These are phyloP conservation scores for Castanea mollissima DNA, from an alignment of 306 rosid genomes.

Conservation along the genomic window DNA sequence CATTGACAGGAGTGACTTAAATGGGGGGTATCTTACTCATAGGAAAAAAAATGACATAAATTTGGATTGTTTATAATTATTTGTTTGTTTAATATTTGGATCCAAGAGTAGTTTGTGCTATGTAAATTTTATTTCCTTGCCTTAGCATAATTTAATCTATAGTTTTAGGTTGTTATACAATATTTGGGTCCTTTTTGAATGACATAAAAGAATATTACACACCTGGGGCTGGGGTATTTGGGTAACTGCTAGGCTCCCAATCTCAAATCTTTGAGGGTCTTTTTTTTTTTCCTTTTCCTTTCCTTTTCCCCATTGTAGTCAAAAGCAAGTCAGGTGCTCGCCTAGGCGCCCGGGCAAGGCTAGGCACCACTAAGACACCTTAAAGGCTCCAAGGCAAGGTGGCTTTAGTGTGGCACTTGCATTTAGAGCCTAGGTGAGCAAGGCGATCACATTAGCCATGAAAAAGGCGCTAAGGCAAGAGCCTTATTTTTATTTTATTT, in stretches of 20 bases:
- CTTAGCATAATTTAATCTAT: background rate
- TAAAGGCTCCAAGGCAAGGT: too few species aligned
- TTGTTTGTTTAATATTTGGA: background rate
- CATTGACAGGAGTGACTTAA: background rate
- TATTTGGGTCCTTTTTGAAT: background rate
- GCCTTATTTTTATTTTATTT: too few species aligned
- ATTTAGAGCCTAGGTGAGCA: too few species aligned
- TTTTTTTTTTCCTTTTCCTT: background rate
- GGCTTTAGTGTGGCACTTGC: too few species aligned
- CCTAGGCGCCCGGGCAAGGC: too few species aligned
- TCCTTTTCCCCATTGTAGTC: conserved; percentile 21
- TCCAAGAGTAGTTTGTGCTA: background rate
- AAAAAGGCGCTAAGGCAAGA: too few species aligned
- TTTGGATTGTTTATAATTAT: background rate
- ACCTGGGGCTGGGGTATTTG: background rate
- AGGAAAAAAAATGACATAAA: background rate
- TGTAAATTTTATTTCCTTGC: background rate
- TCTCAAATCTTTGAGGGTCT: background rate
- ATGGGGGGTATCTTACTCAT: background rate
- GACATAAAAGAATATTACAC: background rate
- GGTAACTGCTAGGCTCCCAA: background rate
- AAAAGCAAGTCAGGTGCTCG: too few species aligned
- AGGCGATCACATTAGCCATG: too few species aligned
- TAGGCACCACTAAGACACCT: too few species aligned
- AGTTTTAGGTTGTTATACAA: background rate